Base-by-base conservation (phyloP, 306 rosid species). In the Styphnolobium japonicum region DNA sequence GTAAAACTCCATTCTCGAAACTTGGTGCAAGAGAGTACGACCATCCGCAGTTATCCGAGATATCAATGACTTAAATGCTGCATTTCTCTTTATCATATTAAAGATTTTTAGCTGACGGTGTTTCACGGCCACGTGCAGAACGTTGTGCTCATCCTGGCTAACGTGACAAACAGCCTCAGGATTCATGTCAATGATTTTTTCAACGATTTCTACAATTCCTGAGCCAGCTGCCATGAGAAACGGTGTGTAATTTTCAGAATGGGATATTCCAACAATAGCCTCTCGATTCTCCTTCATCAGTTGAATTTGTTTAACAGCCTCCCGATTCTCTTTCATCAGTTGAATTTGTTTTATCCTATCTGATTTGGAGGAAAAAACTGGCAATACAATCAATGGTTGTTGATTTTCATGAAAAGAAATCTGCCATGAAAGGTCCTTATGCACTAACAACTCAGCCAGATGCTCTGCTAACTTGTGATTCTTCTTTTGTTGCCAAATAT, bases 1-100 rank as follows among this genome's bases (percentile, higher is more conserved):
- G 4, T 61, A 67, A 33, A 16, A 37, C 7, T 34, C 55, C 51
- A 67, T 31, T 43, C 22, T 16, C 0, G 82, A 80, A 7, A 55
- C 80, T 5, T 81, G 81, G 78, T 87, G 88, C 75, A 87, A 75
- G 8, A 79, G 18, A 4, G 82, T 82, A 12, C 63, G 14, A 14
- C 79, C 76, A 4, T 51, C 10, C 0, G 1, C 16, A 23, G 78
- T 76, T 5, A 65, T 64, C 12, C 15, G 37, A 6, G 9, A 18
- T 55, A 10, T 11, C 81, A 88, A 45, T 39, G 15, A 10, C 15
- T 10, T 9, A 3, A 73, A 22, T n/a, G 7, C 29, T 12, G 14
- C 2, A 33, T 46, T 36, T 18, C 43, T 40, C 84, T 25, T 51
- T 7, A 80, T 4, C 22, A 39, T 7, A 1, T 11, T 6, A 10